Percentiles rank a stretch among this genome's conserved stretches.
Conservation (phyloP, 495 filamentous ascomycete genomes). For the Podospora australis region DNA sequence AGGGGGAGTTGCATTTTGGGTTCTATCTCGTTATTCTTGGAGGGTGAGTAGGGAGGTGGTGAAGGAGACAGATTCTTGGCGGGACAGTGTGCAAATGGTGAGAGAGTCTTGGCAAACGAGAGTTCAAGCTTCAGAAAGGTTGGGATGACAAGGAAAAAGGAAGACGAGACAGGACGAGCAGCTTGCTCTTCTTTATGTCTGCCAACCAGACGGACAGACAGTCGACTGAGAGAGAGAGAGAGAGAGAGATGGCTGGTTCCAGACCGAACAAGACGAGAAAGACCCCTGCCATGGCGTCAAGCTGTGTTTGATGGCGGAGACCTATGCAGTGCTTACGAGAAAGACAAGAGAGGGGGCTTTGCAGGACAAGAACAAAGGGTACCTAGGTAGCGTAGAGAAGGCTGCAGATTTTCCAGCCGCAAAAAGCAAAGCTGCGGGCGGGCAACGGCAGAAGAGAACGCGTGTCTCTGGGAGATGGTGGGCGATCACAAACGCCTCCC, state of each 20-base stretch:
- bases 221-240: slow-evolving; percentile 8
- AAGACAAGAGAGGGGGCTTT: neutral
- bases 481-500: slow-evolving; percentile 8
- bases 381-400: too few relatives aligned
- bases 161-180: neutral
- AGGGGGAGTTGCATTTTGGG: slow-evolving; percentile 26
- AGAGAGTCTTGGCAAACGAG: neutral
- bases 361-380: slow-evolving; percentile 1
- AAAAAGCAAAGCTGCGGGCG: too few relatives aligned
- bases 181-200: slow-evolving; percentile 1
- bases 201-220: neutral
- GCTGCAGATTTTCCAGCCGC: too few relatives aligned
- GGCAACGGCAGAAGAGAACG: slow-evolving; percentile 4
- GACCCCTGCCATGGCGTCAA: slow-evolving; percentile 2
- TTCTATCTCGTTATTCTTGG: too few relatives aligned
- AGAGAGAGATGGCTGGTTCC: neutral
- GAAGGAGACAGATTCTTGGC: neutral
- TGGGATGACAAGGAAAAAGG: neutral
- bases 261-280: neutral
- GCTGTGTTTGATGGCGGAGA: neutral
- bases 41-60: too few relatives aligned
- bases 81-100: neutral
- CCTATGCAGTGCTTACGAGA: slow-evolving; percentile 4
- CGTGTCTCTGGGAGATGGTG: slow-evolving; percentile 1
- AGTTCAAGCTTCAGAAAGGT: neutral